phyloP scores from a whole-genome alignment of 108 stramenopile species.

The Nitzschia putrida region DNA sequence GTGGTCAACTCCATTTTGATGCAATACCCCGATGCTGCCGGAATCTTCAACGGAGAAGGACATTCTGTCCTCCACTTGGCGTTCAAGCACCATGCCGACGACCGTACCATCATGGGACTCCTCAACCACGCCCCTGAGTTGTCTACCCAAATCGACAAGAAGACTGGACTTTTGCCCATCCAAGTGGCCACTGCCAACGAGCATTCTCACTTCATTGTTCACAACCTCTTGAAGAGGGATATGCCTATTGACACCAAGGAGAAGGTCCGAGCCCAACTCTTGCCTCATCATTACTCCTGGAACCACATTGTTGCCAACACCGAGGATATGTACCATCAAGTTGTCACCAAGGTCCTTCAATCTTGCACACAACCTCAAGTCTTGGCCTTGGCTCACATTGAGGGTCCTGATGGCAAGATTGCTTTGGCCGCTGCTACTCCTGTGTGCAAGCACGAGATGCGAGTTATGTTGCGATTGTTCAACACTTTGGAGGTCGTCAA shows the following conservation, averaged over 20 bases:
- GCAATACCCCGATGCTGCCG: slow-evolving; percentile 79
- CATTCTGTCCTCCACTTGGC: slow-evolving; percentile 78
- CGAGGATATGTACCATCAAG: slow-evolving; percentile 83
- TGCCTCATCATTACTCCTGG: slow-evolving; percentile 88
- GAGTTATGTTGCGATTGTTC: slow-evolving; percentile 89
- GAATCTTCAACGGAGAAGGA: slow-evolving; percentile 78
- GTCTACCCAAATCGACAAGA: slow-evolving; percentile 68
- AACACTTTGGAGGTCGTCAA: slow-evolving; percentile 91
- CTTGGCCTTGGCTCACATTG: slow-evolving; percentile 85
- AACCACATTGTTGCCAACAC: slow-evolving; percentile 83
- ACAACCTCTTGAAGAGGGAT: slow-evolving; percentile 81
- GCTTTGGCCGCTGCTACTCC: slow-evolving; percentile 82
- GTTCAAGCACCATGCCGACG: slow-evolving; percentile 77
- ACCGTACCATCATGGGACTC: slow-evolving; percentile 78
- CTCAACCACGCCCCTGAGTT: slow-evolving; percentile 84
- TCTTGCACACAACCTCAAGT: slow-evolving; percentile 89
- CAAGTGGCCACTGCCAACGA: slow-evolving; percentile 85
- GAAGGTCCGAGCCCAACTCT: slow-evolving; percentile 80
- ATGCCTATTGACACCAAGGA: slow-evolving; percentile 86
- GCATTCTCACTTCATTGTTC: slow-evolving; percentile 85
- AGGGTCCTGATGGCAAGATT: slow-evolving; percentile 83
- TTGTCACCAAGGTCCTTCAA: slow-evolving; percentile 84
- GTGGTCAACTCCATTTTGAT: slow-evolving; percentile 72
- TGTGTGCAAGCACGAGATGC: slow-evolving; percentile 87
- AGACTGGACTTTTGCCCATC: slow-evolving; percentile 80